Conservation (phyloP, 495 filamentous ascomycete species). For the Hypoxylon perforatum region DNA sequence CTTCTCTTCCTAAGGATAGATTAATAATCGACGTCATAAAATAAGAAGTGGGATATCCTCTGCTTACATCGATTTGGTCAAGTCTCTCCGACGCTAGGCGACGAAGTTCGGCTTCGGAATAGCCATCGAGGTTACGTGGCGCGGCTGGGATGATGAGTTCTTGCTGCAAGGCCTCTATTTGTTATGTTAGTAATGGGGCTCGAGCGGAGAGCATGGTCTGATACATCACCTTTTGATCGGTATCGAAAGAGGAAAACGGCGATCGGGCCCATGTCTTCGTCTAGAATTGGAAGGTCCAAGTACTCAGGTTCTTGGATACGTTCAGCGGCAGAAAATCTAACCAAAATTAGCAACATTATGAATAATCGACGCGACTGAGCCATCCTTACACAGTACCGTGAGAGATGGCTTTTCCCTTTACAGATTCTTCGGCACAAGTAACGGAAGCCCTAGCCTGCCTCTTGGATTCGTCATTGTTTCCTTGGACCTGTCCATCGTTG, state of each 20-base stretch:
- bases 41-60: background rate
- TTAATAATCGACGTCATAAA: background rate
- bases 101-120: conserved; percentile 22
- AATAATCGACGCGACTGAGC: background rate
- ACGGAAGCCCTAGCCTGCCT: no score
- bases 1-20: conserved; percentile 11
- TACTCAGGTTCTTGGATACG: background rate
- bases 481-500: background rate
- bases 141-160: conserved; percentile 48
- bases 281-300: background rate
- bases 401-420: conserved; percentile 50
- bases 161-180: conserved; percentile 42
- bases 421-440: conserved; percentile 49
- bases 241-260: conserved; percentile 47
- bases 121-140: conserved; percentile 23
- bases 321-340: conserved; percentile 10
- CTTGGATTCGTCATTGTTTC: background rate
- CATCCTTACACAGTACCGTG: conserved; percentile 44
- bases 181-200: background rate
- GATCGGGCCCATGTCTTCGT: conserved; percentile 36
- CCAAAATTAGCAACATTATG: background rate
- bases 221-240: conserved; percentile 43
- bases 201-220: background rate
- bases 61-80: conserved; percentile 33
- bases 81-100: conserved; percentile 39